Evolutionary conservation across 352 stramenopile genomes (phyloP).

Genomic region (Plasmopara muralis): DNA sequence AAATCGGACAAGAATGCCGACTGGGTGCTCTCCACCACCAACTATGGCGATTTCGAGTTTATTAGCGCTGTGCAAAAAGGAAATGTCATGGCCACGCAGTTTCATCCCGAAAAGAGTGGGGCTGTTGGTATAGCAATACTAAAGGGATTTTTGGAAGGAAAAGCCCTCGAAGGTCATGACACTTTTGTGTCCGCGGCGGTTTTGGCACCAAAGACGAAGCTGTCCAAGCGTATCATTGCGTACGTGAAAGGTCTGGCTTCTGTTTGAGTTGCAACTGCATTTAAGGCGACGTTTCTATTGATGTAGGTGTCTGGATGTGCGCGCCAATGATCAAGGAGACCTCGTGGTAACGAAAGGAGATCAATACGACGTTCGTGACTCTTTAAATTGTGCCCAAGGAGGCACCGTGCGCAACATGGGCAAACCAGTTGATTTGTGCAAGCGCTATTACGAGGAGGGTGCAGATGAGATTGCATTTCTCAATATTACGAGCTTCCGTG

Average conservation of each 20-base stretch:
- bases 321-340: conserved; percentile 94
- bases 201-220: conserved; percentile 42
- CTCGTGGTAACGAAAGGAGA: conserved; percentile 98
- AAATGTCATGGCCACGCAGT: conserved; percentile 96
- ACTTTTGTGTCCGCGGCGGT: conserved; percentile 24
- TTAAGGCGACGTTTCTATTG: conserved; percentile 6
- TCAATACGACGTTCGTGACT: conserved; percentile 97
- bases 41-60: conserved; percentile 91
- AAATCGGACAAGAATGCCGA: conserved; percentile 69
- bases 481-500: conserved; percentile 98
- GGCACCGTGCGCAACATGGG: conserved; percentile 96
- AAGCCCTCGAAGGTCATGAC: conserved; percentile 42
- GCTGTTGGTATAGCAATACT: conserved; percentile 88
- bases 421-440: conserved; percentile 93
- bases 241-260: conserved; percentile 19
- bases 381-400: conserved; percentile 48
- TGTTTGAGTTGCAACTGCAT: conserved; percentile 1
- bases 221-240: conserved; percentile 95
- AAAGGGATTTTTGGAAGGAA: conserved; percentile 89
- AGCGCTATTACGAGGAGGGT: conserved; percentile 94
- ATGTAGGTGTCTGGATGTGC: conserved; percentile 91
- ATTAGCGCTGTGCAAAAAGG: conserved; percentile 92
- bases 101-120: conserved; percentile 98
- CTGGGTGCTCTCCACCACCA: conserved; percentile 94
- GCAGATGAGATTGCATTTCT: conserved; percentile 97